These are phyloP conservation scores for Crithidia acanthocephali DNA, from an alignment of 208 protist genomes.

Conservation along the genomic window DNA sequence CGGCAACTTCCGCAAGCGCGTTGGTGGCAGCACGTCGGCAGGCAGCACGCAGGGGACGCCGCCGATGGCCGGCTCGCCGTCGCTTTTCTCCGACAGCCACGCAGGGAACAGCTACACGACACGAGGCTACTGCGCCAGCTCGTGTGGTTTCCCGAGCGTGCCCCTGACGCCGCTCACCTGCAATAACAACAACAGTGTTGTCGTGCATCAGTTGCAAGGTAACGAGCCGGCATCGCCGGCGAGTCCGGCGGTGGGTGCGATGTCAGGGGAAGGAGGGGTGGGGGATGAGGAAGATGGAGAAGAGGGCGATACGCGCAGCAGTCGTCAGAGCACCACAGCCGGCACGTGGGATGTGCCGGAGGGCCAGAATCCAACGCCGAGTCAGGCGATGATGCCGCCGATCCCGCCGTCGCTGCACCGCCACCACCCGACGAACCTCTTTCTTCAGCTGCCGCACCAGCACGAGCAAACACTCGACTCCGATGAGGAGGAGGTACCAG, in stretches of 20 bases:
- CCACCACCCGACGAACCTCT: slow-evolving; percentile 24
- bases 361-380: too few species aligned
- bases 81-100: neutral
- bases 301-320: neutral
- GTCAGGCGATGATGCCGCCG: slow-evolving; percentile 18
- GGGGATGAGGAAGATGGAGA: neutral
- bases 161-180: slow-evolving; percentile 1
- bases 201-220: neutral
- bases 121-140: slow-evolving; percentile 7
- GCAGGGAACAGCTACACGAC: neutral
- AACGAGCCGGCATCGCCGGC: neutral
- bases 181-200: neutral
- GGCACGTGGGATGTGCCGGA: too few species aligned
- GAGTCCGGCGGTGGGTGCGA: neutral
- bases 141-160: slow-evolving; percentile 10
- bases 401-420: slow-evolving; percentile 28
- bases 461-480: neutral
- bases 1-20: slow-evolving; percentile 23
- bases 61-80: neutral
- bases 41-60: slow-evolving; percentile 8
- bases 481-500: slow-evolving; percentile 3
- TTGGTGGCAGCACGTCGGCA: neutral
- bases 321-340: neutral
- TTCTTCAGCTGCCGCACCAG: slow-evolving; percentile 17
- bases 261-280: neutral